A percentile compares a stretch with the other conserved stretches of the same genome.
phyloP scores from a whole-genome alignment of 1,284 basidiomycete genomes.

The Melampsora americana region DNA sequence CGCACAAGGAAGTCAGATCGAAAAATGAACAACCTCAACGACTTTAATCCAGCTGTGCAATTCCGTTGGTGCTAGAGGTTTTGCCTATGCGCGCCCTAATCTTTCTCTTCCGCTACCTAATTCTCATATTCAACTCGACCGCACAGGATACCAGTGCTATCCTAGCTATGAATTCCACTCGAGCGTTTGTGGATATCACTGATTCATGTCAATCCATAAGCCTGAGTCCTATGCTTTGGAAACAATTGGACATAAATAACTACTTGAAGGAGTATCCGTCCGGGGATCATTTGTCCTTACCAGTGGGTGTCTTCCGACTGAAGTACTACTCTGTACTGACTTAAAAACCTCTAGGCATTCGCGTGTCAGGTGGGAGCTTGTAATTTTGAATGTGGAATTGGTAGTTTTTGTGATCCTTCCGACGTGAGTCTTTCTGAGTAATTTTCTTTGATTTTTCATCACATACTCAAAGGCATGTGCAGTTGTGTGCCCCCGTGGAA shows the following conservation, averaged over 20 bases:
- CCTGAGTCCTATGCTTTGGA: conserved; percentile 31
- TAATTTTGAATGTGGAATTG: conserved; percentile 42
- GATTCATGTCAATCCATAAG: conserved; percentile 11
- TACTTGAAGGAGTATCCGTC: conserved; percentile 30
- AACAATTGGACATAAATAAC: conserved; percentile 27
- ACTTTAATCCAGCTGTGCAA: no score
- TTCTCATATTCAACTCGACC: no score
- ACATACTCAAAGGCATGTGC: background rate
- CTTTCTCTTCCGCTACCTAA: no score
- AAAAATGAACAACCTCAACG: no score
- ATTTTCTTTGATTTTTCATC: background rate
- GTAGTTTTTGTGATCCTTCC: conserved; percentile 21
- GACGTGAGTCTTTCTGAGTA: background rate
- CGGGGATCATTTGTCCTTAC: conserved; percentile 18
- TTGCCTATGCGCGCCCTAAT: no score
- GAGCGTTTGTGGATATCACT: background rate
- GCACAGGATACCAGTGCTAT: no score
- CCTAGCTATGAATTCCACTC: background rate
- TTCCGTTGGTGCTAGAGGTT: no score
- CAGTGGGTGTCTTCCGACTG: conserved; percentile 3
- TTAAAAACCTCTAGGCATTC: conserved; percentile 5
- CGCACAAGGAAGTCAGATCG: no score
- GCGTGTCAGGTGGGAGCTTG: conserved; percentile 19
- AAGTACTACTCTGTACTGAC: no score
- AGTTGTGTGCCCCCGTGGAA: background rate